These are phyloP conservation scores for Cymbopogon citratus DNA, from an alignment of 176 grass and related monocot species.

Conservation along the genomic window DNA sequence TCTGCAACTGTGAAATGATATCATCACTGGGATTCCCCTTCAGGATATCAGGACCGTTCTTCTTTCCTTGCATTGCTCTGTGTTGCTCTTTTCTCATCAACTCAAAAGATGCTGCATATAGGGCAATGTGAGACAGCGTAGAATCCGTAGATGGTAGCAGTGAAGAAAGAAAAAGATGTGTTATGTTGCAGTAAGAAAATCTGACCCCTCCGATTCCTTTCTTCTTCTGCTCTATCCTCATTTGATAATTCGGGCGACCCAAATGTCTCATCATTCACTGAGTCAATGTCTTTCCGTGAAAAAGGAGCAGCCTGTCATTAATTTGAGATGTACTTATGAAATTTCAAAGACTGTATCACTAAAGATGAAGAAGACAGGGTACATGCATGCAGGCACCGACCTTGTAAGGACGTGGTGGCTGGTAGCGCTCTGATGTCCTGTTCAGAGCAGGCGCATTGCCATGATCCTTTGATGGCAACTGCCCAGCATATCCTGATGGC, in stretches of 20 bases:
- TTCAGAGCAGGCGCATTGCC: slow-evolving; percentile 53
- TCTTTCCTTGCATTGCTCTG: slow-evolving; percentile 77
- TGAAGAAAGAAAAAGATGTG: background rate
- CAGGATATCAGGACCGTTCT: slow-evolving; percentile 35
- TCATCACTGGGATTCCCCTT: slow-evolving; percentile 51
- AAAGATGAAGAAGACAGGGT: background rate
- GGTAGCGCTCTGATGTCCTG: slow-evolving; percentile 75
- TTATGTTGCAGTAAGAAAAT: background rate
- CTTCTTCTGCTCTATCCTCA: slow-evolving; percentile 87
- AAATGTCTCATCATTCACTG: slow-evolving; percentile 95
- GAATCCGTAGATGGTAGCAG: background rate
- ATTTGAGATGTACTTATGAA: slow-evolving; percentile 4
- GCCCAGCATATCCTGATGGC: slow-evolving; percentile 55
- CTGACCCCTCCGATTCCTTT: slow-evolving; percentile 77
- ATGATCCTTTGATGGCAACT: slow-evolving; percentile 46
- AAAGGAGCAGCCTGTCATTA: slow-evolving; percentile 55
- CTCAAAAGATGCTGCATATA: slow-evolving; percentile 85
- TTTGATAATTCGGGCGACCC: slow-evolving; percentile 63
- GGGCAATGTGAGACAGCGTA: slow-evolving; percentile 14
- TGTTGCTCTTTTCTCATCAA: slow-evolving; percentile 98
- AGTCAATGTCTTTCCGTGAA: slow-evolving; percentile 60
- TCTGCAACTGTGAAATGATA: slow-evolving; percentile 61
- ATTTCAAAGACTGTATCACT: background rate
- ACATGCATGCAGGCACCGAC: slow-evolving; percentile 17
- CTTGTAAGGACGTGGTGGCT: slow-evolving; percentile 89